Evolutionary conservation across 257 asterid genomes (phyloP).

Genomic region (Jaltomata sinuosa): DNA sequence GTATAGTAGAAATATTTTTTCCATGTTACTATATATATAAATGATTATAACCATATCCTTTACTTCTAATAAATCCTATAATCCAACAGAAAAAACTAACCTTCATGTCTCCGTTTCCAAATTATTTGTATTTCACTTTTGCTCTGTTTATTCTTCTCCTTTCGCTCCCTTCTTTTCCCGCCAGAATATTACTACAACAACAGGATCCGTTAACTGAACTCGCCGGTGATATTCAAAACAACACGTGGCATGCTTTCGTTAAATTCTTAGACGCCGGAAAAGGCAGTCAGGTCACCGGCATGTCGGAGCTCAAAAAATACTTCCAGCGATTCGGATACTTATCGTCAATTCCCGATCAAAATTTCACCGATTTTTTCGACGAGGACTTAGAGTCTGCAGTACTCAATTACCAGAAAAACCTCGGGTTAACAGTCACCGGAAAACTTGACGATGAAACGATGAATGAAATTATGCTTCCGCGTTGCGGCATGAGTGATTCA

Average conservation of each 20-base stretch:
- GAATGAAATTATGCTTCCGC: slow-evolving; percentile 39
- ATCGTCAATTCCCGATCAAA: slow-evolving; percentile 2
- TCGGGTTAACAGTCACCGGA: slow-evolving; percentile 48
- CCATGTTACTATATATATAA: background rate
- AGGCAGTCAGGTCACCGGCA: slow-evolving; percentile 52
- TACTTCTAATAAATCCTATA: background rate
- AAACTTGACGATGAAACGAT: slow-evolving; percentile 49
- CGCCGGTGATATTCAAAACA: slow-evolving; percentile 12
- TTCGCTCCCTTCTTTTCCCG: slow-evolving; percentile 30
- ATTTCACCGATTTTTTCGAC: slow-evolving; percentile 50
- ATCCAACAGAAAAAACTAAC: slow-evolving; percentile 15
- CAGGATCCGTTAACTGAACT: slow-evolving; percentile 18
- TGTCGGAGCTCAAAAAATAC: slow-evolving; percentile 73
- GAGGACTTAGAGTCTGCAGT: slow-evolving; percentile 50
- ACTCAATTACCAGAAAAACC: slow-evolving; percentile 38
- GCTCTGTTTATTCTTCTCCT: slow-evolving; percentile 14
- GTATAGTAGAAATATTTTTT: background rate
- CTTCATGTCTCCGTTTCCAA: slow-evolving; percentile 53
- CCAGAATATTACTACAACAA: slow-evolving; percentile 22
- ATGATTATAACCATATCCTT: background rate
- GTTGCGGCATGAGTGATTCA: slow-evolving; percentile 63
- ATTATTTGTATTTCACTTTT: slow-evolving; percentile 17
- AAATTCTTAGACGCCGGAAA: slow-evolving; percentile 55
- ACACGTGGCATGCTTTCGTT: slow-evolving; percentile 52
- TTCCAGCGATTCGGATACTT: slow-evolving; percentile 79